Conservation (phyloP, 768 basidiomycete genomes). For the Leccinellum albellum region DNA sequence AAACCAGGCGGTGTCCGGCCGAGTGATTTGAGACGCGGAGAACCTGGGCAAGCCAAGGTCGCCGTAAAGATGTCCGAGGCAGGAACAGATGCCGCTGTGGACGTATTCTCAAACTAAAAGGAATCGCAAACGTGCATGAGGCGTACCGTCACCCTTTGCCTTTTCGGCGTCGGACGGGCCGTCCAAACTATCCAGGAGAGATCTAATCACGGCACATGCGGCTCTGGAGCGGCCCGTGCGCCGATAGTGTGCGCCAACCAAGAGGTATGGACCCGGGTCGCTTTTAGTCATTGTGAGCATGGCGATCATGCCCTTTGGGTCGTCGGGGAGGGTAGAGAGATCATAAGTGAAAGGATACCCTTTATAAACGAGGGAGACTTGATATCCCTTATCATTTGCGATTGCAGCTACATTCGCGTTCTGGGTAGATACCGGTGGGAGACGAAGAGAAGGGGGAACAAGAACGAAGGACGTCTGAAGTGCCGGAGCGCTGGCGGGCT, state of each 20-base stretch:
- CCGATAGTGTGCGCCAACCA: slow-evolving; percentile 32
- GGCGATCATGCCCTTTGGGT: slow-evolving; percentile 25
- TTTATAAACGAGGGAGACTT: slow-evolving; percentile 25
- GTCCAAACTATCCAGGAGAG: slow-evolving; percentile 18
- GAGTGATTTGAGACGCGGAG: slow-evolving; percentile 7
- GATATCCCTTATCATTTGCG: slow-evolving; percentile 7
- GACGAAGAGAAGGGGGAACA: slow-evolving; percentile 8
- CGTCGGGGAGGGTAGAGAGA: slow-evolving; percentile 28
- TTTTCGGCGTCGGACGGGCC: slow-evolving; percentile 11
- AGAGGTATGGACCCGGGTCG: slow-evolving; percentile 31
- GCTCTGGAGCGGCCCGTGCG: slow-evolving; percentile 31
- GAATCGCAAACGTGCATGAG: slow-evolving; percentile 6
- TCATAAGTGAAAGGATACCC: slow-evolving; percentile 29
- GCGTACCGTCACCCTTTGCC: slow-evolving; percentile 26
- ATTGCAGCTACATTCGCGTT: not conserved
- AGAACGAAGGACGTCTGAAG: slow-evolving; percentile 10
- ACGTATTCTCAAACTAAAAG: slow-evolving; percentile 15
- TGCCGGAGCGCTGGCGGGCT: slow-evolving; percentile 7
- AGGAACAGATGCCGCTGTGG: slow-evolving; percentile 9
- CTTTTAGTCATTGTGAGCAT: slow-evolving; percentile 26
- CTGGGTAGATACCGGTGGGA: slow-evolving; percentile 12
- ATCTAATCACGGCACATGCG: slow-evolving; percentile 27
- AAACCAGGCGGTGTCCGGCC: slow-evolving; percentile 10
- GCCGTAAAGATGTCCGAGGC: slow-evolving; percentile 6
- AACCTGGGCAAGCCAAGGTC: slow-evolving; percentile 2